Evolutionary conservation across 1,139 yeast genomes (phyloP).

Genomic region (Petasospora fabianii): DNA sequence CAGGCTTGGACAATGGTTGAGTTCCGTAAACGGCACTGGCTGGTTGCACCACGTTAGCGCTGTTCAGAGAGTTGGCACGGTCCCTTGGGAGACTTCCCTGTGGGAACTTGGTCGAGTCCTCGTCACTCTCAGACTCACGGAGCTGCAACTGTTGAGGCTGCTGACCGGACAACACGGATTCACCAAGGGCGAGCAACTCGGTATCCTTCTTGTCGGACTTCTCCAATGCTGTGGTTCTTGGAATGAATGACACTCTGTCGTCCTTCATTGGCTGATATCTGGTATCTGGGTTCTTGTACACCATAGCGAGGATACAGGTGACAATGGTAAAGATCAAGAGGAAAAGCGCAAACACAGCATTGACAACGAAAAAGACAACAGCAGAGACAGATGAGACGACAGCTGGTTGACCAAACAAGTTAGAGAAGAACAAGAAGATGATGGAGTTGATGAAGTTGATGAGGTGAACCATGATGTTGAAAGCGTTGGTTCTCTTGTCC

Average conservation of each 20-base stretch:
- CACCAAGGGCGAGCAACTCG: slow-evolving; percentile 86
- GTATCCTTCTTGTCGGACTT: slow-evolving; percentile 54
- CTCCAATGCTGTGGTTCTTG: slow-evolving; percentile 40
- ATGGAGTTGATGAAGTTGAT: slow-evolving; percentile 79
- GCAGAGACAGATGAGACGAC: slow-evolving; percentile 91
- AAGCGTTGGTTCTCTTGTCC: slow-evolving; percentile 91
- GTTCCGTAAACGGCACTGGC: slow-evolving; percentile 34
- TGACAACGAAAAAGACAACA: slow-evolving; percentile 82
- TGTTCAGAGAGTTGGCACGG: slow-evolving; percentile 20
- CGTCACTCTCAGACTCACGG: slow-evolving; percentile 25
- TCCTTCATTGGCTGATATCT: slow-evolving; percentile 96
- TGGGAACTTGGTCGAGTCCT: slow-evolving; percentile 21
- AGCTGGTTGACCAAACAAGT: slow-evolving; percentile 77
- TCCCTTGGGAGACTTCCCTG: slow-evolving; percentile 20
- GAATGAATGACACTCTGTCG: slow-evolving; percentile 88
- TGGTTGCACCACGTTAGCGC: slow-evolving; percentile 29
- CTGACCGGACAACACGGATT: slow-evolving; percentile 81
- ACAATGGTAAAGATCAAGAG: slow-evolving; percentile 80
- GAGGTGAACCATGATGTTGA: slow-evolving; percentile 81
- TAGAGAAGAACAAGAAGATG: slow-evolving; percentile 85
- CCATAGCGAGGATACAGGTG: slow-evolving; percentile 78
- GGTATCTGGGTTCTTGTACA: slow-evolving; percentile 91
- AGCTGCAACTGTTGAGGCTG: slow-evolving; percentile 42
- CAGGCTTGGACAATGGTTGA: slow-evolving; percentile 17
- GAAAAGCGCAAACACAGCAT: slow-evolving; percentile 84